Evolutionary conservation across 306 rosid genomes (phyloP), one percentile per base, ranked within the genome.

Genomic region (Rosa chinensis): DNA sequence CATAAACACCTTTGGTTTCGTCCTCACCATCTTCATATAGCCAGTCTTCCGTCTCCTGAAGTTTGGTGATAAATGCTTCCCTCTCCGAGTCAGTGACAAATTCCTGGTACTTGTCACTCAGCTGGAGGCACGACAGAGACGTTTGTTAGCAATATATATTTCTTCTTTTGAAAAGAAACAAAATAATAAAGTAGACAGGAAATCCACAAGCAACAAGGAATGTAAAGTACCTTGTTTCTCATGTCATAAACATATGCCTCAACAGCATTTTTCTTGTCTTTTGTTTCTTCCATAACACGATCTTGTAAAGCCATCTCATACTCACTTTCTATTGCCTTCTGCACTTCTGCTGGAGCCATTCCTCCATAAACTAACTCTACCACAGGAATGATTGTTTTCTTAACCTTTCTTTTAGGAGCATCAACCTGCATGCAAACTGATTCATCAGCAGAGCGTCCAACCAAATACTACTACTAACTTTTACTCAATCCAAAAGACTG

Each of bases 301-400:
- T 95, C 99, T 85, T 95, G 98, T 82, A 95, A 85, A 79, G 99
- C 98, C 99, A 95, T 93, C 85, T 95, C 99, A 82, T 87, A 95
- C 85, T 95, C 99, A 77, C 84, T 93, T 69, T 95, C 99, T 63
- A 89, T 74, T 23, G 99, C 98, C 79, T 91, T 93, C 66, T 95
- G 94, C 78, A 95, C 78, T 81, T 93, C 98, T 17, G 43, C 80
- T 63, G 84, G 70, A 17, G 12, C 58, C 92, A 93, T 66, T 49
- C 94, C 92, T 82, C 99, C 99, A 82, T 89, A 91, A 82, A 93
- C 93, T 10, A 86, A 40, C 90, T 95, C 96, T 20, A 75, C 76
- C 12, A 95, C 83, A 13, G 90, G 89, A 69, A 95, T 88, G 67
- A 73, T 90, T 71, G 90, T 87, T 81, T 89, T 95, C 89, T 89